Evolutionary conservation across 2,329 filamentous ascomycete genomes (phyloP).

Genomic region (Ustulina deusta): DNA sequence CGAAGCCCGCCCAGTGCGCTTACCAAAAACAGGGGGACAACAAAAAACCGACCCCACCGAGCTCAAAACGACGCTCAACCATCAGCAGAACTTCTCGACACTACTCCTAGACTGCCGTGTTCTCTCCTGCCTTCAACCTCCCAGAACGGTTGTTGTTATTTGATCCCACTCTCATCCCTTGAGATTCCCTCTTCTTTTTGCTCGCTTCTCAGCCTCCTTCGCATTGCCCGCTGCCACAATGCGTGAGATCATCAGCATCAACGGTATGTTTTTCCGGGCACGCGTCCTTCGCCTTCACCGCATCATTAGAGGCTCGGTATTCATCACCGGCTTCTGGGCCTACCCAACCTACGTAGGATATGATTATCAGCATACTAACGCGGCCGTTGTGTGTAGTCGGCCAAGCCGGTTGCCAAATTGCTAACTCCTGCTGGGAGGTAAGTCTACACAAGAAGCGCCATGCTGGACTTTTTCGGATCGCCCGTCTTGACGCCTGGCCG

Average conservation of each 20-base stretch:
- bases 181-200: constrained; percentile 43
- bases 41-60: constrained; percentile 45
- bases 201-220: constrained; percentile 51
- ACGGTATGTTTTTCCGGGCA: constrained; percentile 74
- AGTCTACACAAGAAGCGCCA: constrained; percentile 56
- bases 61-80: constrained; percentile 42
- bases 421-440: constrained; percentile 99
- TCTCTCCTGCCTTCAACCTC: constrained; percentile 40
- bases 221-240: constrained; percentile 70
- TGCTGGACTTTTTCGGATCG: constrained; percentile 24
- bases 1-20: constrained; percentile 46
- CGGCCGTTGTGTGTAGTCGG: constrained; percentile 77
- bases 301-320: constrained; percentile 51
- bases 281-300: constrained; percentile 59
- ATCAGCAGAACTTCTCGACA: constrained; percentile 43
- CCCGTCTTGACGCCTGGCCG: constrained; percentile 30
- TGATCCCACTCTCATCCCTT: constrained; percentile 40
- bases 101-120: constrained; percentile 39
- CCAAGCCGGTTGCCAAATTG: constrained; percentile 99
- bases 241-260: constrained; percentile 99
- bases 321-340: constrained; percentile 40
- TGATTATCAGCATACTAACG: constrained; percentile 61
- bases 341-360: constrained; percentile 25
- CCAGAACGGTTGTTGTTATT: constrained; percentile 41
- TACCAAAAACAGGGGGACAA: constrained; percentile 47